Conservation (phyloP, 441 rosid genomes). For the Eruca vesicaria region DNA sequence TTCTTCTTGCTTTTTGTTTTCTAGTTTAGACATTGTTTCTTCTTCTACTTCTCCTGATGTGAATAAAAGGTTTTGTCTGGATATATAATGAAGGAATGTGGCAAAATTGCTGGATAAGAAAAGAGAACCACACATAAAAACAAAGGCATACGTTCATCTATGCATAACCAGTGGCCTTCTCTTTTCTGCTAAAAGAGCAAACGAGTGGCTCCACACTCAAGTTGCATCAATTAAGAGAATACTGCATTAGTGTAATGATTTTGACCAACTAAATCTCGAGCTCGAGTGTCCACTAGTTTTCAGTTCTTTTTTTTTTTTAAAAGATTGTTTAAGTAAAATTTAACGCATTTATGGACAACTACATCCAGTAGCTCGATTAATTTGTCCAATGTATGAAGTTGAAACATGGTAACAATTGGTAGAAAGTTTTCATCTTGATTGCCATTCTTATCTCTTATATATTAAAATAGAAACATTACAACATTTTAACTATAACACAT, state of each 20-base stretch:
- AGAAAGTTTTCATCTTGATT: too few relatives aligned
- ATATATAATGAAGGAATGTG: slow-evolving; percentile 33
- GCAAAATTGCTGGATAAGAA: slow-evolving; percentile 60
- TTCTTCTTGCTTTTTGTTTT: slow-evolving; percentile 30
- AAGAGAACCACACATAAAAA: slow-evolving; percentile 91
- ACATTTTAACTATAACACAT: too few relatives aligned
- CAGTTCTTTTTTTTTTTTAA: not conserved
- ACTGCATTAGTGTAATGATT: slow-evolving; percentile 19
- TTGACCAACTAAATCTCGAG: slow-evolving; percentile 21
- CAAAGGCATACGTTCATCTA: slow-evolving; percentile 33
- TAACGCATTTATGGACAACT: too few relatives aligned
- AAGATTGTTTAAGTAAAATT: not conserved
- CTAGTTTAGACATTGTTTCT: slow-evolving; percentile 50
- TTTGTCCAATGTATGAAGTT: too few relatives aligned
- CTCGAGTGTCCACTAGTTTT: slow-evolving; percentile 22
- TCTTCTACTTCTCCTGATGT: slow-evolving; percentile 14
- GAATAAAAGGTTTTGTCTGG: slow-evolving; percentile 36
- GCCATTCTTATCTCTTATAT: too few relatives aligned
- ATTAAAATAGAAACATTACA: too few relatives aligned
- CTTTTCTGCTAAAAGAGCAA: slow-evolving; percentile 25
- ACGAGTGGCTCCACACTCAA: slow-evolving; percentile 36
- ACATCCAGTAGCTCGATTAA: too few relatives aligned
- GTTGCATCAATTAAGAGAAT: slow-evolving; percentile 6
- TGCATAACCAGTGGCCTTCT: slow-evolving; percentile 25
- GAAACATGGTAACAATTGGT: too few relatives aligned